Percentiles rank a stretch among this genome's conserved stretches.
Conservation (phyloP, 2,329 filamentous ascomycete genomes). For the Drechslerella dactyloides region DNA sequence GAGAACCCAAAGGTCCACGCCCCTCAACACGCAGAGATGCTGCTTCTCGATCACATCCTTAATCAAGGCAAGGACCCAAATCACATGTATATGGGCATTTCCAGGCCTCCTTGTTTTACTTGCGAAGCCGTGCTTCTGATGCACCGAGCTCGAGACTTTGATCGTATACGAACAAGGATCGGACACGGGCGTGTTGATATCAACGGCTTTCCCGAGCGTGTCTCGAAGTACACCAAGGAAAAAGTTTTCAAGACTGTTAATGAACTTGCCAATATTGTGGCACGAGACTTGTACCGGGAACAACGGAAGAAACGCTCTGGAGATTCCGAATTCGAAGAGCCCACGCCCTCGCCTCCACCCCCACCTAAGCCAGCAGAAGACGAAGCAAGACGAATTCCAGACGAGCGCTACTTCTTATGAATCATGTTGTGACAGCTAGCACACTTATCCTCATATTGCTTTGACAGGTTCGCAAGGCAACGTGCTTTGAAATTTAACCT, state of each 20-base stretch:
- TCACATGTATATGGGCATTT: conserved; percentile 12
- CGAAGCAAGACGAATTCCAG: no score
- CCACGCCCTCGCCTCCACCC: no score
- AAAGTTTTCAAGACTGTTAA: not conserved
- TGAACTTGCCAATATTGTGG: not conserved
- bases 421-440: no score
- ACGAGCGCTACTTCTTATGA: no score
- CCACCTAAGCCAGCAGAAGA: no score
- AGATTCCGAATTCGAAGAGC: no score
- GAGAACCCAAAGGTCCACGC: not conserved
- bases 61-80: not conserved
- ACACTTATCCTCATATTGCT: no score
- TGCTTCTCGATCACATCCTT: not conserved
- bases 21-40: not conserved
- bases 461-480: no score
- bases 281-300: not conserved
- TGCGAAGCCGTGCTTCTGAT: conserved; percentile 11
- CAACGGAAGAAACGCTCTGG: not conserved
- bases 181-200: conserved; percentile 18
- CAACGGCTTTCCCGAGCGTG: conserved; percentile 1
- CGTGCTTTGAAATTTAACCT: no score
- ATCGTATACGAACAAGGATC: conserved; percentile 5
- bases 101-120: conserved; percentile 12
- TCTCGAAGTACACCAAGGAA: not conserved
- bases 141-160: not conserved